phyloP scores from a whole-genome alignment of 257 asterid genomes.

The Solanum rostratum region DNA sequence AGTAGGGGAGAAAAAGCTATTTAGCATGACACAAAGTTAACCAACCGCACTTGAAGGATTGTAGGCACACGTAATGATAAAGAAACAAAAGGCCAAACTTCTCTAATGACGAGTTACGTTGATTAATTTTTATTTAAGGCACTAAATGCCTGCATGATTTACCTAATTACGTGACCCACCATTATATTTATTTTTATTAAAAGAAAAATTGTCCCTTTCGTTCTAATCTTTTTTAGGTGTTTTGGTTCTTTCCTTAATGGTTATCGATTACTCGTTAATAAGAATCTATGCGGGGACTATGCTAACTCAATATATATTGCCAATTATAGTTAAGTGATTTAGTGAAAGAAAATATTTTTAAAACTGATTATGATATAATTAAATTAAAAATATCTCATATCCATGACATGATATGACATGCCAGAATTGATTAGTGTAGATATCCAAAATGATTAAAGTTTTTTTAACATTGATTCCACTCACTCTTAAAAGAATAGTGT shows the following conservation, averaged over 20 bases:
- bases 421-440: too few species aligned
- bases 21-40: not conserved
- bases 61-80: not conserved
- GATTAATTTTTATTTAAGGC: not conserved
- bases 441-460: too few species aligned
- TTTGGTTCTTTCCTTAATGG: not conserved
- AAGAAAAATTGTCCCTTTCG: not conserved
- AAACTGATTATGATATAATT: too few species aligned
- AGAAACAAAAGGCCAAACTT: not conserved
- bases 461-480: too few species aligned
- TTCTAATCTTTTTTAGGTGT: not conserved
- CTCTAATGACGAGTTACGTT: not conserved
- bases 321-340: too few species aligned
- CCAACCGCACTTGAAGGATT: not conserved
- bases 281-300: too few species aligned
- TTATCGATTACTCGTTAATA: not conserved
- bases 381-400: too few species aligned
- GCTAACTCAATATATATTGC: too few species aligned
- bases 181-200: not conserved
- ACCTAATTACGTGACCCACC: not conserved
- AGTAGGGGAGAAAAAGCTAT: not conserved
- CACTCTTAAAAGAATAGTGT: not conserved
- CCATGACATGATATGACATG: too few species aligned
- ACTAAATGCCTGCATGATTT: not conserved
- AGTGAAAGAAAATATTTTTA: too few species aligned